phyloP scores from a whole-genome alignment of 2,329 filamentous ascomycete genomes.

The Alternaria ethzedia region DNA sequence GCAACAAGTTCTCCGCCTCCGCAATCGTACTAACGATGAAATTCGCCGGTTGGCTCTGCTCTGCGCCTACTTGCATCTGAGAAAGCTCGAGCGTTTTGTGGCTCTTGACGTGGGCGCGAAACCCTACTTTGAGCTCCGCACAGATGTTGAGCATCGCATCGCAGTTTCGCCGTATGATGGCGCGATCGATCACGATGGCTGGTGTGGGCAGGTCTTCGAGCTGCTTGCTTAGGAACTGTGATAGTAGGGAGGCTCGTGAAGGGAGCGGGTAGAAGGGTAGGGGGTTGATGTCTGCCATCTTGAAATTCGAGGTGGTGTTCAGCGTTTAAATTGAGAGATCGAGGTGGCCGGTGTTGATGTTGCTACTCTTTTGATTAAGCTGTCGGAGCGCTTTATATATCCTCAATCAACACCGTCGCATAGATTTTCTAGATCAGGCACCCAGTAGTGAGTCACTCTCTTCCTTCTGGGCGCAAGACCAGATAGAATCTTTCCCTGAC shows the following conservation, averaged over 20 bases:
- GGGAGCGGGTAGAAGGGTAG: constrained; percentile 26
- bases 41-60: constrained; percentile 56
- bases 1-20: constrained; percentile 72
- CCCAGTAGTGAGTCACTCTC: not conserved
- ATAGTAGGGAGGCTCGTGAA: constrained; percentile 5
- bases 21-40: constrained; percentile 76
- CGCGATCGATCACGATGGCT: constrained; percentile 70
- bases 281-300: not conserved
- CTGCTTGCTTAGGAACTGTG: constrained; percentile 63
- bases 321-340: not conserved
- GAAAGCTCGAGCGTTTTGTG: constrained; percentile 79
- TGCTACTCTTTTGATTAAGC: not conserved
- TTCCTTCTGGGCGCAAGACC: not conserved
- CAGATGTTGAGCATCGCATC: constrained; percentile 72
- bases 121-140: constrained; percentile 65
- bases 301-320: not conserved
- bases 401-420: not conserved
- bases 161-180: constrained; percentile 72
- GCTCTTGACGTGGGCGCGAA: constrained; percentile 81
- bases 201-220: constrained; percentile 69
- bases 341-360: not conserved
- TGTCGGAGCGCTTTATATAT: not conserved
- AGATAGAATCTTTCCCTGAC: not conserved
- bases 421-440: not conserved
- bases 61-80: constrained; percentile 69